Evolutionary conservation across 169 alveolate species (phyloP).

Genomic region (Plasmodium ovale): DNA sequence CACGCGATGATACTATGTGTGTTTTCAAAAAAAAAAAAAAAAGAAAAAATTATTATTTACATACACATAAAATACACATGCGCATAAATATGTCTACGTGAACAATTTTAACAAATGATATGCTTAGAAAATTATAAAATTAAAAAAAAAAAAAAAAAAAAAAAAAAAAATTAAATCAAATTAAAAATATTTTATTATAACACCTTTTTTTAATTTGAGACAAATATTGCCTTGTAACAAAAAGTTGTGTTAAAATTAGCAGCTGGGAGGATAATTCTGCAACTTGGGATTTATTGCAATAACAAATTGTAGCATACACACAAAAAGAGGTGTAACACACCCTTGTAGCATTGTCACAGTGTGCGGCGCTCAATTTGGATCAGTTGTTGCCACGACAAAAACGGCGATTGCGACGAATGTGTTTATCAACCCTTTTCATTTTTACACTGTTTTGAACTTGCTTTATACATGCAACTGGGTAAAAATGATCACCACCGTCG

Average conservation of each 20-base stretch:
- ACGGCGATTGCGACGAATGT: no score
- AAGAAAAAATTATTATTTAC: not conserved
- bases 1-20: not conserved
- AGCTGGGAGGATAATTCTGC: not conserved
- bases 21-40: not conserved
- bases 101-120: not conserved
- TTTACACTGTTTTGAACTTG: no score
- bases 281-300: not conserved
- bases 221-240: not conserved
- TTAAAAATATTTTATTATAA: not conserved
- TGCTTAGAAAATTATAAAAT: not conserved
- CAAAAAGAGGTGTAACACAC: no score
- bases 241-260: not conserved
- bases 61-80: not conserved
- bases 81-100: not conserved
- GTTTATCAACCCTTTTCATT: no score
- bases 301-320: no score
- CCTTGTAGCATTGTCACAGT: no score
- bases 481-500: no score
- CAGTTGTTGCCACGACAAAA: no score
- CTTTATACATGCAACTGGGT: no score
- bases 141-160: not conserved
- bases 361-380: no score
- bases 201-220: not conserved
- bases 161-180: not conserved